Conservation (phyloP, 179 eudicot species). For the Heliamphora pulchella region DNA sequence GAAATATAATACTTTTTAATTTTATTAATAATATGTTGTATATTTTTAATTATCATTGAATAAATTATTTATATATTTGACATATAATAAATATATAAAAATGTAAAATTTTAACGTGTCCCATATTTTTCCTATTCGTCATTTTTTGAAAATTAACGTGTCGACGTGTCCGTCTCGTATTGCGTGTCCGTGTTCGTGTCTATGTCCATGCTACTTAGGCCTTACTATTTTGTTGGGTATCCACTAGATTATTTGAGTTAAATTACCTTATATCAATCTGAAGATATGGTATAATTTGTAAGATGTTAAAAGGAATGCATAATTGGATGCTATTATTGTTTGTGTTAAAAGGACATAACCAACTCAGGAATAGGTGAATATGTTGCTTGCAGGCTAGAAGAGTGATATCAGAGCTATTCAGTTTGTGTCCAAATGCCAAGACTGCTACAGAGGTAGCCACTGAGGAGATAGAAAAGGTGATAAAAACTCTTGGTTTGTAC, state of each 20-base stretch:
- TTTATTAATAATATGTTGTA: too few species aligned
- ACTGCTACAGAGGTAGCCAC: constrained; percentile 37
- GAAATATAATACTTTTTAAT: too few species aligned
- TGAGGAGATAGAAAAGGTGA: constrained; percentile 36
- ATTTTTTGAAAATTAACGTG: too few species aligned
- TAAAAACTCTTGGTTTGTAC: constrained; percentile 51
- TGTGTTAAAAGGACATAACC: neutral
- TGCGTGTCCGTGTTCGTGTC: too few species aligned
- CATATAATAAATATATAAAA: too few species aligned
- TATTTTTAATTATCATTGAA: neutral
- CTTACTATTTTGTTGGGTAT: neutral
- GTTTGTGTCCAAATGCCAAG: constrained; percentile 67
- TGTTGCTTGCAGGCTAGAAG: constrained; percentile 38
- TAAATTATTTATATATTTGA: neutral
- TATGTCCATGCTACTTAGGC: neutral
- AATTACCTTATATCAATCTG: neutral
- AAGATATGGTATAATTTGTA: neutral
- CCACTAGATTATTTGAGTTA: neutral
- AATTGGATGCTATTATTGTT: neutral
- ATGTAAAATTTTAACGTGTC: too few species aligned
- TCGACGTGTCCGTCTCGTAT: too few species aligned
- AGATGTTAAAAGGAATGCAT: neutral
- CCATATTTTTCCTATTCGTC: too few species aligned
- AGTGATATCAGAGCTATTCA: constrained; percentile 47
- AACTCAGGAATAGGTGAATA: neutral